Conservation (phyloP, 345 rosid genomes). For the thale cress (Arabidopsis thaliana) region DNA sequence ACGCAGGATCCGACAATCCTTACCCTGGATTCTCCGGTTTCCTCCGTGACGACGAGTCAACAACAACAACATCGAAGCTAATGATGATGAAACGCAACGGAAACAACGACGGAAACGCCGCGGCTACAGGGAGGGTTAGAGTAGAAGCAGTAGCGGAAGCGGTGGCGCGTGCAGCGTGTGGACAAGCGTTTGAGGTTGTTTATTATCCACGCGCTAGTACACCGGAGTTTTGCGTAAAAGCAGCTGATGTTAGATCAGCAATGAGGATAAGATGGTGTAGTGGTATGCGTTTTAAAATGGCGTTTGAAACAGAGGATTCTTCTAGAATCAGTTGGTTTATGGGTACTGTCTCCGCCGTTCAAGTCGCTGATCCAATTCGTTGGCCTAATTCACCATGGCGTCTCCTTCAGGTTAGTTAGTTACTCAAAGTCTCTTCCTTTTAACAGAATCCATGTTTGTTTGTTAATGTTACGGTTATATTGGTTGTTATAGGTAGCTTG, state of each 20-base stretch:
- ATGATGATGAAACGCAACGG: constrained; percentile 47
- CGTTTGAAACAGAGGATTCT: constrained; percentile 92
- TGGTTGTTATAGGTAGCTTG: constrained; percentile 69
- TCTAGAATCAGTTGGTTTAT: constrained; percentile 95
- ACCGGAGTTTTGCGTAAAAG: constrained; percentile 85
- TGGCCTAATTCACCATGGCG: constrained; percentile 98
- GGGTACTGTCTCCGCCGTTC: constrained; percentile 92
- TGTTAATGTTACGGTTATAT: background rate
- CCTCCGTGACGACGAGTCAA: constrained; percentile 55
- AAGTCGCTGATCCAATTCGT: constrained; percentile 77
- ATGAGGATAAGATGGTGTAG: constrained; percentile 82
- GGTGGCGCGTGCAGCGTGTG: constrained; percentile 61
- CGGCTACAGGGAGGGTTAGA: constrained; percentile 51
- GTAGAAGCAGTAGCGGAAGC: constrained; percentile 81
- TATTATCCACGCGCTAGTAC: constrained; percentile 83
- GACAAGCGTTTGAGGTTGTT: constrained; percentile 77
- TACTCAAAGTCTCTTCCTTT: background rate
- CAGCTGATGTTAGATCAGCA: constrained; percentile 63
- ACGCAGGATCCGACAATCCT: constrained; percentile 31
- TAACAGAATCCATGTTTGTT: background rate
- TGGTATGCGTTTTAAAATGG: constrained; percentile 98
- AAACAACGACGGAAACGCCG: constrained; percentile 39
- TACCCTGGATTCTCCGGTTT: constrained; percentile 64
- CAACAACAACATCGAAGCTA: constrained; percentile 8
- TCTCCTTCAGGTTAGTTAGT: constrained; percentile 70